Evolutionary conservation across 2,329 filamentous ascomycete genomes (phyloP), one percentile per base, ranked within the genome.

Genomic region (Emmonsiellopsis sp.): DNA sequence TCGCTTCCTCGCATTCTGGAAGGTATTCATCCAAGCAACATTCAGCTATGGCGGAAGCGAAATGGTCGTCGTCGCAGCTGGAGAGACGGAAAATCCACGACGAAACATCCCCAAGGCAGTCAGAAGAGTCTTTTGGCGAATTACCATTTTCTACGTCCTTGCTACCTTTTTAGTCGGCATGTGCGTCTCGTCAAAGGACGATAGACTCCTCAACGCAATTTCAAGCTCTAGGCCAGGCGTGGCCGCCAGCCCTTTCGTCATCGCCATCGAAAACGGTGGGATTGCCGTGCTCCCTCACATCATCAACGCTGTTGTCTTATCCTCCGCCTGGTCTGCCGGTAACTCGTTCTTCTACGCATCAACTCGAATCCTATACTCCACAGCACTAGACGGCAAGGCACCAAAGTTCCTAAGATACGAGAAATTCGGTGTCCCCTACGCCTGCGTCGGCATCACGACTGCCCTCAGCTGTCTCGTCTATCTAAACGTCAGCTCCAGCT

Each of bases 1-100:
- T 34, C 76, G 79, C 37, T 81, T 81, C 65, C 67, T 80, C 10
- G 79, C 76, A 46, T 73, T 81, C 41, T 77, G 72, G 61, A 71
- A 67, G 47, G 72, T 66, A 49, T 67, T 77, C 51, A 73, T 74
- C 55, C 73, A 73, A 52, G 73, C 71, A 15, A 73, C 67, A 48
- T 79, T 79, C 61, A 70, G 74, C 7, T 79, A 77, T 58, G 76
- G 76, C 42, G 76, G 77, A 51, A 74, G 76, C 11, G 74, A 78
- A 58, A 71, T 73, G 62, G 72, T 78, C 13, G 74, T 73, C 30
- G 71, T 76, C 9, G 73, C 75, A 31, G 75, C 73, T 41, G 75
- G 73, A 50, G 75, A 78, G 60, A 71, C 74, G 6, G 70, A 73
- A 55, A 71, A 76, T 54, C 75, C 75, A 10, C 62, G 66, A 41